Conservation (phyloP, 306 rosid genomes). For the Acacia acuminata region DNA sequence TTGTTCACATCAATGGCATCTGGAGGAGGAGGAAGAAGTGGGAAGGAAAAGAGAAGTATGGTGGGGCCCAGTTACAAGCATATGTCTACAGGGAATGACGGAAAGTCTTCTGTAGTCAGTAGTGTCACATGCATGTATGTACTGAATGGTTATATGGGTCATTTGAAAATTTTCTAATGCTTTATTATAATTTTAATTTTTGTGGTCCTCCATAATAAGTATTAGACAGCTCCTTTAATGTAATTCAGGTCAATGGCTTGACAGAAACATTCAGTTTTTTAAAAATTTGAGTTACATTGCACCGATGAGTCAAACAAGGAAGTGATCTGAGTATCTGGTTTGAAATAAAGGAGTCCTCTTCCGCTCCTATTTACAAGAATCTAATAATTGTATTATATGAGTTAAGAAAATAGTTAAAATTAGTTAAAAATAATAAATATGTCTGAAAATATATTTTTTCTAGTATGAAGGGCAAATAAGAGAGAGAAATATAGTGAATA, state of each 20-base stretch:
- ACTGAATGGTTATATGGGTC: background rate
- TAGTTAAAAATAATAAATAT: too few species aligned
- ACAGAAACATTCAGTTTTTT: background rate
- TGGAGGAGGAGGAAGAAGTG: background rate
- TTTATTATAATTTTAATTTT: too few species aligned
- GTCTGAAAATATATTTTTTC: too few species aligned
- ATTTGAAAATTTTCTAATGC: background rate
- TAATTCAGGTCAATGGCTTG: background rate
- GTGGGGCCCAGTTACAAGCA: background rate
- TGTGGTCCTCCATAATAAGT: too few species aligned
- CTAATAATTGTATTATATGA: too few species aligned
- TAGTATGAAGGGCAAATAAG: too few species aligned
- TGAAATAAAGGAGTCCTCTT: background rate
- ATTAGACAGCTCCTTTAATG: too few species aligned
- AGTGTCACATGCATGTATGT: background rate
- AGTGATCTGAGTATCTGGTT: background rate
- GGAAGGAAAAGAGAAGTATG: background rate
- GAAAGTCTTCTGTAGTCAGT: background rate
- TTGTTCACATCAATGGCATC: background rate
- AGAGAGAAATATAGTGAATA: too few species aligned
- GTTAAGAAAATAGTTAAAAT: too few species aligned
- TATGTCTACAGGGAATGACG: background rate
- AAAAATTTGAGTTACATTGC: background rate
- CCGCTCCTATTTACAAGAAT: too few species aligned
- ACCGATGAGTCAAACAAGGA: background rate